phyloP scores from a whole-genome alignment of 2,329 filamentous ascomycete genomes.

The Curvularia hawaiiensis region DNA sequence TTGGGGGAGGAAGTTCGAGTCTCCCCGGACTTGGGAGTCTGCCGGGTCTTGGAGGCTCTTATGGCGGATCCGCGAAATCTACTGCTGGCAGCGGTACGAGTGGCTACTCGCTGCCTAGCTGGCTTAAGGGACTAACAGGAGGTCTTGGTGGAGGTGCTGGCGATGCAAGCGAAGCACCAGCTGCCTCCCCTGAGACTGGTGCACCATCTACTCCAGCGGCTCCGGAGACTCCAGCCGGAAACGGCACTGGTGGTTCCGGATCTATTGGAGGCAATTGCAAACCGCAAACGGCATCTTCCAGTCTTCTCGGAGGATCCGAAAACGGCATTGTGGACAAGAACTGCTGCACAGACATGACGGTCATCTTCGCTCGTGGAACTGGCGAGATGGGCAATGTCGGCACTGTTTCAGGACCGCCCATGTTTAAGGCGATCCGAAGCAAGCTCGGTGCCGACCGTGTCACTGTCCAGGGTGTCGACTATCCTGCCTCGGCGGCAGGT shows the following conservation, averaged over 20 bases:
- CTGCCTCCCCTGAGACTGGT: background rate
- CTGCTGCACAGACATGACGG: conserved; percentile 50
- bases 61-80: background rate
- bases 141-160: conserved; percentile 7
- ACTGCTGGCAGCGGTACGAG: background rate
- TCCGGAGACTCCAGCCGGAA: background rate
- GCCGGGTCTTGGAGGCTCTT: background rate
- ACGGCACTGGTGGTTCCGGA: conserved; percentile 8
- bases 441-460: conserved; percentile 36
- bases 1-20: conserved; percentile 1
- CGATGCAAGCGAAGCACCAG: too few relatives aligned
- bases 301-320: conserved; percentile 36
- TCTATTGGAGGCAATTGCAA: conserved; percentile 33
- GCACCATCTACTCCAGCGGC: conserved; percentile 1
- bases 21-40: background rate
- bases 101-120: background rate
- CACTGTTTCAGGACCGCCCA: conserved; percentile 47
- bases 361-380: conserved; percentile 53
- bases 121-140: conserved; percentile 1
- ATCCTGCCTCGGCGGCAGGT: conserved; percentile 35
- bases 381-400: conserved; percentile 52
- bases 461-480: conserved; percentile 41
- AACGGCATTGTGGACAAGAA: conserved; percentile 49
- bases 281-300: conserved; percentile 21
- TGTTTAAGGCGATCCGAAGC: conserved; percentile 36